Evolutionary conservation across 495 filamentous ascomycete species (phyloP).

Genomic region (Podospora conica): DNA sequence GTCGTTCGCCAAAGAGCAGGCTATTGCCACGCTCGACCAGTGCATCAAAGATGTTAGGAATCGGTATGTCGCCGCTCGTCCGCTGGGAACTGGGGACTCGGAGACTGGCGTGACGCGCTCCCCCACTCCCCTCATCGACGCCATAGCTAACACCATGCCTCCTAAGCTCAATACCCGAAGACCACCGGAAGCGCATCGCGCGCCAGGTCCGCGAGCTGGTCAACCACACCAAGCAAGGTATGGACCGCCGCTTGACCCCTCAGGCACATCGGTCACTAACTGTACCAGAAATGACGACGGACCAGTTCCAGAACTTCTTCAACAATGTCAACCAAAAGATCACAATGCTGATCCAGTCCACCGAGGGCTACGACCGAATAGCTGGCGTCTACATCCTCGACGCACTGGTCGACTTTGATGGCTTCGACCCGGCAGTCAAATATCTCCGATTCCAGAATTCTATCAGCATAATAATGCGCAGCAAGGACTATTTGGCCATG

Average conservation of each 20-base stretch:
- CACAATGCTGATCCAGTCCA: slow-evolving; percentile 69
- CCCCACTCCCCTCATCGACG: not conserved
- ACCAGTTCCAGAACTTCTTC: slow-evolving; percentile 74
- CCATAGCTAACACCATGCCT: slow-evolving; percentile 10
- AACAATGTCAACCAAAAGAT: slow-evolving; percentile 71
- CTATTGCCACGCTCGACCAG: slow-evolving; percentile 26
- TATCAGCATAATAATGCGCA: slow-evolving; percentile 78
- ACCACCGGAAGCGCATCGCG: slow-evolving; percentile 38
- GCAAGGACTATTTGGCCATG: slow-evolving; percentile 83
- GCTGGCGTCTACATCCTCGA: slow-evolving; percentile 90
- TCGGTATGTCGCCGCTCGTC: slow-evolving; percentile 14
- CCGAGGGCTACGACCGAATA: slow-evolving; percentile 78
- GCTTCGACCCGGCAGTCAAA: slow-evolving; percentile 88
- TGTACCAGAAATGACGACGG: slow-evolving; percentile 61
- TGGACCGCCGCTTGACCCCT: not conserved
- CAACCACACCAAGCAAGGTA: slow-evolving; percentile 34
- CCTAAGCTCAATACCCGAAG: slow-evolving; percentile 25
- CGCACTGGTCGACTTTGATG: slow-evolving; percentile 88
- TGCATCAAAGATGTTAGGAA: slow-evolving; percentile 30
- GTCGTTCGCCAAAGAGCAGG: slow-evolving; percentile 28
- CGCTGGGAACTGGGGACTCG: not conserved
- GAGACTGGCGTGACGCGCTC: not conserved
- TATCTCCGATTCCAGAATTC: slow-evolving; percentile 88
- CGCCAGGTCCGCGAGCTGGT: slow-evolving; percentile 38
- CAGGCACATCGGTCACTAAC: slow-evolving; percentile 1